Percentiles rank a stretch among this genome's conserved stretches.
Conservation (phyloP, 805 yeast species). For the Hanseniaspora meyeri region DNA sequence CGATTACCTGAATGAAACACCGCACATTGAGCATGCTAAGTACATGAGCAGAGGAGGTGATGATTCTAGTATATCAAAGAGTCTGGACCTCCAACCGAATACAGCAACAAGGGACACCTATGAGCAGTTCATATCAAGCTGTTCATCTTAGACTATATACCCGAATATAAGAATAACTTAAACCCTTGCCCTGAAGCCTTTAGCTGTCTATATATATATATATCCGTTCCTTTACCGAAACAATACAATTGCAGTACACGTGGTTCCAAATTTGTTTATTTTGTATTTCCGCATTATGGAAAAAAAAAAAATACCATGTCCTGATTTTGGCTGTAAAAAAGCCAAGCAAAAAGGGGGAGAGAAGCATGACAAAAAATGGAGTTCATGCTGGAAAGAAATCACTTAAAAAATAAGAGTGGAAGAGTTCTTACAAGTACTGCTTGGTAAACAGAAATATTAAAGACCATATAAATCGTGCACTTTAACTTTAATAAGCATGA, state of each 20-base stretch:
- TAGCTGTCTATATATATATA: too few relatives aligned
- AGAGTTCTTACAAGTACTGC: too few relatives aligned
- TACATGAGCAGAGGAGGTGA: not conserved
- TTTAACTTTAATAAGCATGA: conserved; percentile 38
- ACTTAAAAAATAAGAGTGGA: too few relatives aligned
- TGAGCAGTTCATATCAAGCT: not conserved
- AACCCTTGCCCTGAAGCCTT: too few relatives aligned
- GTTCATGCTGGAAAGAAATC: too few relatives aligned
- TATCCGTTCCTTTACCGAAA: too few relatives aligned
- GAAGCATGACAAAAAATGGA: not conserved
- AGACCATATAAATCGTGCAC: not conserved
- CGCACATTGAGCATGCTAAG: not conserved
- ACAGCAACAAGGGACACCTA: not conserved
- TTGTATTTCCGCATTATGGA: too few relatives aligned
- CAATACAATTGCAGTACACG: too few relatives aligned
- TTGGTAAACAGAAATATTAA: not conserved
- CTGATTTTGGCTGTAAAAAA: too few relatives aligned
- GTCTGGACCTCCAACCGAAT: not conserved
- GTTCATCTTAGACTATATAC: not conserved
- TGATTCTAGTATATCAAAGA: not conserved
- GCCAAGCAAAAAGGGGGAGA: not conserved
- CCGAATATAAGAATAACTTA: not conserved
- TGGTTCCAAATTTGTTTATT: too few relatives aligned
- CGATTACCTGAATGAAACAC: not conserved
- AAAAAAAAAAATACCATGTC: too few relatives aligned